A percentile compares a stretch with the other conserved stretches of the same genome.
These are phyloP conservation scores for Neofusicoccum kwambonambiense DNA, from an alignment of 2,329 filamentous ascomycete genomes.

Conservation along the genomic window DNA sequence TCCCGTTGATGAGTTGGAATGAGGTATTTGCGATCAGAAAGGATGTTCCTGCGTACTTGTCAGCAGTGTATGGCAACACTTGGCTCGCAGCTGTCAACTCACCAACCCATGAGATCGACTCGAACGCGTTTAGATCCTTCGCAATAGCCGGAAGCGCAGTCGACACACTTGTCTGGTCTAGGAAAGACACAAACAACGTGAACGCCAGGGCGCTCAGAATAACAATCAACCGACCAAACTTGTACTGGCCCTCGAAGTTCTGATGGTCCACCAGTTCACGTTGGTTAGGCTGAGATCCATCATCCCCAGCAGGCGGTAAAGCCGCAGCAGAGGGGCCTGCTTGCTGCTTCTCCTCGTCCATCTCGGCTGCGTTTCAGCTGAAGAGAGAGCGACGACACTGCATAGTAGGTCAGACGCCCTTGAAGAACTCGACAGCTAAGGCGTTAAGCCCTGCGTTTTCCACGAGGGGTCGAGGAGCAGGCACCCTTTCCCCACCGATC, in stretches of 20 bases:
- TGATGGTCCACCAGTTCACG: constrained; percentile 3
- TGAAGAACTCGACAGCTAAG: not conserved
- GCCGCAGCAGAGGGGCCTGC: not conserved
- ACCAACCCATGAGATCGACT: constrained; percentile 7
- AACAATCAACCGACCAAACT: not conserved
- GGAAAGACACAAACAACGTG: constrained; percentile 32
- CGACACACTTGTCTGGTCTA: constrained; percentile 42
- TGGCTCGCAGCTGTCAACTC: not conserved
- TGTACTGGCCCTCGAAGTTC: constrained; percentile 6
- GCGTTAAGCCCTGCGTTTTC: not conserved
- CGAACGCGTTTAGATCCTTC: constrained; percentile 27
- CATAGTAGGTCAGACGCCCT: not conserved
- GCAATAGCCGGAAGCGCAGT: constrained; percentile 45
- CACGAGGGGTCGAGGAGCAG: not conserved
- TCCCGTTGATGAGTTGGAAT: constrained; percentile 15
- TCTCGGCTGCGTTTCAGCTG: not conserved
- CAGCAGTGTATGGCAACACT: not conserved
- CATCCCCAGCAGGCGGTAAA: not conserved
- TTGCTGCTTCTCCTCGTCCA: constrained; percentile 9
- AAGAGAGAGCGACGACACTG: not conserved
- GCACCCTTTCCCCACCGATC: not conserved
- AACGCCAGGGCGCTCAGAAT: constrained; percentile 6
- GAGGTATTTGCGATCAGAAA: constrained; percentile 24
- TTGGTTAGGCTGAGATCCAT: not conserved
- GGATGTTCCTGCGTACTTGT: constrained; percentile 14